These are phyloP conservation scores for Salix purpurea DNA, from an alignment of 345 rosid genomes.

Conservation along the genomic window DNA sequence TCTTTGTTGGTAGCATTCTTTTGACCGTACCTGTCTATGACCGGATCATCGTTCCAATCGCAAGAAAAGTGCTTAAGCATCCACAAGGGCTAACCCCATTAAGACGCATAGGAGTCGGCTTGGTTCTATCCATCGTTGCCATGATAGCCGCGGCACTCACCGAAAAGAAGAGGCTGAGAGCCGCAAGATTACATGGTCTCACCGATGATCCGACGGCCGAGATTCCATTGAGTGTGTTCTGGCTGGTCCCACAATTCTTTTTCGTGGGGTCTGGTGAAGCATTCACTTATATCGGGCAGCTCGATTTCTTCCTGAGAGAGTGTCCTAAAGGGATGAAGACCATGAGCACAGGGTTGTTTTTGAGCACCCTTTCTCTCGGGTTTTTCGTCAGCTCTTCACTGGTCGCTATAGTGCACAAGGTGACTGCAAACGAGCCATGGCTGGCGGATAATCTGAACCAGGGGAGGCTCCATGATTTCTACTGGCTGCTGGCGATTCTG, in stretches of 20 bases:
- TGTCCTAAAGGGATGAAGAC: constrained; percentile 99
- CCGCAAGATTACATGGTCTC: constrained; percentile 40
- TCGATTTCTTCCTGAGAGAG: constrained; percentile 87
- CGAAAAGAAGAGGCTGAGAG: constrained; percentile 57
- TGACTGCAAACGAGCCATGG: constrained; percentile 64
- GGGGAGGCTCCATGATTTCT: constrained; percentile 77
- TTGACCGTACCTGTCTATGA: constrained; percentile 80
- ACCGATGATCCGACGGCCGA: constrained; percentile 32
- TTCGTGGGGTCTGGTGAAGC: constrained; percentile 92
- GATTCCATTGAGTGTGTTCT: constrained; percentile 70
- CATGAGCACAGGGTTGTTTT: constrained; percentile 84
- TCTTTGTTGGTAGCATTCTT: constrained; percentile 84
- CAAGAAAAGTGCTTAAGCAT: constrained; percentile 47
- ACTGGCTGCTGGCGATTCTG: constrained; percentile 71
- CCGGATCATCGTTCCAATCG: constrained; percentile 48
- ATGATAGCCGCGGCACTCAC: constrained; percentile 70
- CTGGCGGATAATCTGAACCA: constrained; percentile 72
- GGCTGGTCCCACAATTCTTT: constrained; percentile 76
- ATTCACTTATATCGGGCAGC: constrained; percentile 74
- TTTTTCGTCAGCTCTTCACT: constrained; percentile 73
- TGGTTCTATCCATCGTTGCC: constrained; percentile 47
- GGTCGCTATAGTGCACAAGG: constrained; percentile 66
- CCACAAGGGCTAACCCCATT: constrained; percentile 79
- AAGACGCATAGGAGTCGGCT: constrained; percentile 76
- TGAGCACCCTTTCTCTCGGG: constrained; percentile 85